phyloP scores from a whole-genome alignment of 305 asterid genomes.

The Solanum hybrid region DNA sequence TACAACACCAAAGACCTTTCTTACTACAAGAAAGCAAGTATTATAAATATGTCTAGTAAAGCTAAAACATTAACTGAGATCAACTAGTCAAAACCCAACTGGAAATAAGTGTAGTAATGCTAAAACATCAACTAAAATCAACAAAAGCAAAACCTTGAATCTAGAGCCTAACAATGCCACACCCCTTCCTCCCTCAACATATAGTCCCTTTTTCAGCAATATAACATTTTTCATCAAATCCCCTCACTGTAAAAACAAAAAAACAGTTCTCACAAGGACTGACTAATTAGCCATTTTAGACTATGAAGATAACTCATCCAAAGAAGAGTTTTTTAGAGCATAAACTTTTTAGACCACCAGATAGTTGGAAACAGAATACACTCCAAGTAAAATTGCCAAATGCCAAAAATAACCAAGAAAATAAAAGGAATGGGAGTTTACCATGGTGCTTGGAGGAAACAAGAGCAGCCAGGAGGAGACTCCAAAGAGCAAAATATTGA shows the following conservation, averaged over 20 bases:
- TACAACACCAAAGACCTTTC: background rate
- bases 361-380: background rate
- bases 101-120: background rate
- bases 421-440: slow-evolving; percentile 3
- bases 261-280: background rate
- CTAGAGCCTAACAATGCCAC: background rate
- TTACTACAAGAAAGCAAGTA: background rate
- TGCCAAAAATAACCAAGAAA: background rate
- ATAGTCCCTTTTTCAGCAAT: background rate
- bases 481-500: slow-evolving; percentile 22
- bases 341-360: background rate
- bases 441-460: slow-evolving; percentile 54
- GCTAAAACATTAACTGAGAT: background rate
- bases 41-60: background rate
- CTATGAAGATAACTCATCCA: background rate
- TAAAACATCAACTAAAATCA: background rate
- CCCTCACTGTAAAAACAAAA: background rate
- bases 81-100: background rate
- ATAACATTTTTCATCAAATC: background rate
- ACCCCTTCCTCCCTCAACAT: background rate
- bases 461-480: slow-evolving; percentile 26
- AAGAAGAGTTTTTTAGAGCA: background rate
- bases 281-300: background rate
- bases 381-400: background rate
- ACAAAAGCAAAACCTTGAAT: background rate